These are phyloP conservation scores for Drechslera avenae DNA, from an alignment of 2,329 filamentous ascomycete genomes.

Conservation along the genomic window DNA sequence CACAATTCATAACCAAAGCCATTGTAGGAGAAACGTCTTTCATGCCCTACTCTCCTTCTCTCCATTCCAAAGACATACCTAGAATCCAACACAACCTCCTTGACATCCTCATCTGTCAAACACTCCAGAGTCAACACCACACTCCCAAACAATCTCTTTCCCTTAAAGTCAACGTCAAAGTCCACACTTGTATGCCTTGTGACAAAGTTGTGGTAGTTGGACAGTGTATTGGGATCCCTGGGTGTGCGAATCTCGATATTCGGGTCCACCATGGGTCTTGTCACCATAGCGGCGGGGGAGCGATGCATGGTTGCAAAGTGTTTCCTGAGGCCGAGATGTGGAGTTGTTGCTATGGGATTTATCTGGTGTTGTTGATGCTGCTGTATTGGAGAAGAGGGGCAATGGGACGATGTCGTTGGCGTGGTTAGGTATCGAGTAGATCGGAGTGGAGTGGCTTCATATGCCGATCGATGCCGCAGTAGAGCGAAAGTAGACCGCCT, in stretches of 20 bases:
- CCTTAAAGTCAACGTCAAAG: conserved; percentile 82
- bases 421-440: conserved; percentile 10
- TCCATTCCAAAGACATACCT: conserved; percentile 49
- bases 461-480: conserved; percentile 24
- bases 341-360: not conserved
- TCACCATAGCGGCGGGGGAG: conserved; percentile 40
- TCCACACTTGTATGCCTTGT: conserved; percentile 83
- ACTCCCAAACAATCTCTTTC: conserved; percentile 75
- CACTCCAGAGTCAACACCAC: conserved; percentile 79
- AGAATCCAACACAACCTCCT: conserved; percentile 86
- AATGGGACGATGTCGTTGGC: conserved; percentile 7
- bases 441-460: conserved; percentile 17
- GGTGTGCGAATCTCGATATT: conserved; percentile 50
- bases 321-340: not conserved
- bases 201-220: conserved; percentile 88
- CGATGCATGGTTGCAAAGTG: conserved; percentile 27
- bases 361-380: not conserved
- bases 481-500: conserved; percentile 9
- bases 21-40: not conserved
- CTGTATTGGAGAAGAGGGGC: not conserved
- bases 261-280: conserved; percentile 46
- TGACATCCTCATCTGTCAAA: conserved; percentile 72
- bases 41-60: not conserved
- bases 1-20: no score
- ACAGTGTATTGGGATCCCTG: conserved; percentile 86